phyloP scores from a whole-genome alignment of 768 basidiomycete genomes.

The Kwoniella bestiolae region DNA sequence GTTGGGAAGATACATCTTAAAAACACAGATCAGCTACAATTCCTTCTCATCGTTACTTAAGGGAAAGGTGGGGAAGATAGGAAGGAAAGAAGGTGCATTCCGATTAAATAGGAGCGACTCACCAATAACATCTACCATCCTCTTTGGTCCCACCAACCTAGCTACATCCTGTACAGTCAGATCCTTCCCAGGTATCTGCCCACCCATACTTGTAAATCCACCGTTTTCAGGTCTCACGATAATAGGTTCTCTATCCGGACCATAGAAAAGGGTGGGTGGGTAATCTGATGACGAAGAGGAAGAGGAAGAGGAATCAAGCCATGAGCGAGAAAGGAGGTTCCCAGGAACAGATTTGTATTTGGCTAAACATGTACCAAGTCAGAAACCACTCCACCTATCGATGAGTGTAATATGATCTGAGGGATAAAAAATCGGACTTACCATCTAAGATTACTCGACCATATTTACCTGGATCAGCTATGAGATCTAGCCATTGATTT shows the following conservation, averaged over 20 bases:
- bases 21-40: no score
- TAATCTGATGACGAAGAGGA: neutral
- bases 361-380: conserved; percentile 5
- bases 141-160: conserved; percentile 74
- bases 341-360: conserved; percentile 36
- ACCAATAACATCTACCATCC: conserved; percentile 91
- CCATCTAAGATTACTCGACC: conserved; percentile 44
- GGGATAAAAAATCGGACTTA: conserved; percentile 18
- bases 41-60: no score
- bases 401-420: neutral
- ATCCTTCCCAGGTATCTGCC: conserved; percentile 77
- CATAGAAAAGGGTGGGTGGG: conserved; percentile 44
- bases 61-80: neutral
- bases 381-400: neutral
- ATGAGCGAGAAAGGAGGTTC: conserved; percentile 28
- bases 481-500: conserved; percentile 51
- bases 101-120: conserved; percentile 7
- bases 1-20: conserved; percentile 84
- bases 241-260: conserved; percentile 67
- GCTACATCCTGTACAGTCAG: conserved; percentile 83
- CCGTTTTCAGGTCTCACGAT: conserved; percentile 66
- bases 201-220: conserved; percentile 76
- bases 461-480: conserved; percentile 49
- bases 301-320: conserved; percentile 45
- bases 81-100: neutral